Conservation (phyloP, 2,329 filamentous ascomycete genomes). For the Ophiostoma sp. region DNA sequence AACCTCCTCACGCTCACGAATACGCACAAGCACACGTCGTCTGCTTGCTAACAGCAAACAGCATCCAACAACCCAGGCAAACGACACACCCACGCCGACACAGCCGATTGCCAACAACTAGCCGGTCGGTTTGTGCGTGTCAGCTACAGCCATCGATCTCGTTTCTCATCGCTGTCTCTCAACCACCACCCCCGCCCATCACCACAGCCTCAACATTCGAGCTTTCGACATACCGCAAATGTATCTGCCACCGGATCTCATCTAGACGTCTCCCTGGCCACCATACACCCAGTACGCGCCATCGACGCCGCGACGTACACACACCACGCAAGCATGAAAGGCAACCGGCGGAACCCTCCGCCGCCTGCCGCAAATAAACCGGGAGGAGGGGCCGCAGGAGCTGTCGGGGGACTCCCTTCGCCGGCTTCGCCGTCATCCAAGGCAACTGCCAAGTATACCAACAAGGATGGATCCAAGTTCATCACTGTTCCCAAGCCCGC, state of each 20-base stretch:
- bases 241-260: constrained; percentile 15
- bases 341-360: constrained; percentile 33
- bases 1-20: neutral
- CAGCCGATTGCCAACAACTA: neutral
- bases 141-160: neutral
- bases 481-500: constrained; percentile 56
- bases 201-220: neutral
- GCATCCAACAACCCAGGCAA: neutral
- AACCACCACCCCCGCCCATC: neutral
- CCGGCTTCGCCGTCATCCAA: constrained; percentile 50
- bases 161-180: neutral
- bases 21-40: neutral
- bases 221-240: constrained; percentile 16
- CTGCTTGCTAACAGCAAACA: neutral
- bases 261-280: constrained; percentile 10
- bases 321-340: constrained; percentile 33
- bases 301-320: neutral
- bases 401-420: constrained; percentile 16
- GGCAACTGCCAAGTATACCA: constrained; percentile 57
- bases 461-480: constrained; percentile 65
- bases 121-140: neutral
- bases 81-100: neutral
- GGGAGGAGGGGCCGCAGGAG: constrained; percentile 8
- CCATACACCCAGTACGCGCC: neutral
- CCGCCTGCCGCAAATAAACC: constrained; percentile 23